Base-by-base conservation (phyloP, 2,329 filamentous ascomycete species). In the Mariannaea sp. region DNA sequence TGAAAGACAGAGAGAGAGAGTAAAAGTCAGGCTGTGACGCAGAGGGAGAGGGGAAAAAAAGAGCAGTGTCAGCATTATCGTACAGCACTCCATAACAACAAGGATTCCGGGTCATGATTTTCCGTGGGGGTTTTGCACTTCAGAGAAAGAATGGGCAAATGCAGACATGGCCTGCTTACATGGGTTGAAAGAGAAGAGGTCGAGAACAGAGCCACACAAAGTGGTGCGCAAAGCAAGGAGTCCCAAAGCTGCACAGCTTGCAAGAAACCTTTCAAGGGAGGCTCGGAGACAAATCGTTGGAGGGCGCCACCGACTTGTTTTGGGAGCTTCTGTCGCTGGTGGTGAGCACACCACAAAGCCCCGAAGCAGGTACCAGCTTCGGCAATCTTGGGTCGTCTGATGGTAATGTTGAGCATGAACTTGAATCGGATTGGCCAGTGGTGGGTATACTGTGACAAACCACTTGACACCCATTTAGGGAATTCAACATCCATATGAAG, bases 361-460 rank as follows among this genome's bases (percentile, higher is more conserved):
- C 49, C 55, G 39, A 65, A 65, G 61, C 61, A 64, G 61, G 61
- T 64, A 64, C 61, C 51, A 46, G n/a, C n/a, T 59, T 32, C 45
- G 49, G 44, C 58, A 53, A 60, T 55, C 60, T 55, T 51, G 53
- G 61, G 36, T 64, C 61, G 51, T 38, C 59, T 64, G 61, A 64
- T 60, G 5, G 22, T 5, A 24, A 8, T 24, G 22, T 5, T 24
- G 22, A 24, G 22, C 22, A 41, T 17, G 41, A 20, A 41, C 57
- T 54, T 22, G 49, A 42, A 56, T 36, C 44, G 22, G 22, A 24
- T 24, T 24, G 22, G 22, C 8, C 8, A 8, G 8, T 8, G 8
- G 8, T 8, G 8, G 8, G n/a, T 5, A 24, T 24, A 24, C 22
- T 24, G 22, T 8, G 13, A 30, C 9, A 43, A 48, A 10, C 52